phyloP scores from a whole-genome alignment of 164 flowering plant species.

The Sedum album region DNA sequence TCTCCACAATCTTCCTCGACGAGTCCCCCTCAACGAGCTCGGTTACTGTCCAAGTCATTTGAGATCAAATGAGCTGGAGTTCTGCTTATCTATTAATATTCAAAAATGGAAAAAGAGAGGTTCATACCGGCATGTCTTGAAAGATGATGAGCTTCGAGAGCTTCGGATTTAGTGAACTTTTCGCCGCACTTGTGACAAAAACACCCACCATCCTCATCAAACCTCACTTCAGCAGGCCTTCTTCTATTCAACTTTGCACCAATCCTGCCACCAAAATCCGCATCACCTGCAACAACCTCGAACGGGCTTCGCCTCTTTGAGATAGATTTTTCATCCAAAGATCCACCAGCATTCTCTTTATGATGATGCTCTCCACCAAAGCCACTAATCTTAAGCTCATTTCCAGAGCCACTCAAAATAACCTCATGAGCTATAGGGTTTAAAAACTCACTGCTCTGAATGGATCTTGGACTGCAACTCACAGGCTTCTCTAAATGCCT shows the following conservation, averaged over 20 bases:
- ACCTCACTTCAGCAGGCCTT: background rate
- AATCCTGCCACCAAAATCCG: background rate
- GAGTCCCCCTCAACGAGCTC: constrained; percentile 68
- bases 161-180: constrained; percentile 20
- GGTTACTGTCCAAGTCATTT: constrained; percentile 28
- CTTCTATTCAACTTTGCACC: background rate
- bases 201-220: constrained; percentile 7
- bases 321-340: constrained; percentile 14
- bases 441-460: constrained; percentile 22
- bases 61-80: background rate
- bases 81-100: background rate
- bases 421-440: constrained; percentile 23
- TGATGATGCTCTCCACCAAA: background rate
- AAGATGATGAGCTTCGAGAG: constrained; percentile 32
- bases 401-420: constrained; percentile 15
- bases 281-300: background rate
- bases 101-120: background rate
- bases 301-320: constrained; percentile 10
- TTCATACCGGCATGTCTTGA: constrained; percentile 34
- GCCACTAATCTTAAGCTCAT: constrained; percentile 22
- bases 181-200: constrained; percentile 32
- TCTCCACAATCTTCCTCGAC: constrained; percentile 61
- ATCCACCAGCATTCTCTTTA: constrained; percentile 3
- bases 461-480: constrained; percentile 24
- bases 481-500: constrained; percentile 16